These are phyloP conservation scores for Kwoniella shivajii DNA, from an alignment of 1,284 basidiomycete genomes.

Conservation along the genomic window DNA sequence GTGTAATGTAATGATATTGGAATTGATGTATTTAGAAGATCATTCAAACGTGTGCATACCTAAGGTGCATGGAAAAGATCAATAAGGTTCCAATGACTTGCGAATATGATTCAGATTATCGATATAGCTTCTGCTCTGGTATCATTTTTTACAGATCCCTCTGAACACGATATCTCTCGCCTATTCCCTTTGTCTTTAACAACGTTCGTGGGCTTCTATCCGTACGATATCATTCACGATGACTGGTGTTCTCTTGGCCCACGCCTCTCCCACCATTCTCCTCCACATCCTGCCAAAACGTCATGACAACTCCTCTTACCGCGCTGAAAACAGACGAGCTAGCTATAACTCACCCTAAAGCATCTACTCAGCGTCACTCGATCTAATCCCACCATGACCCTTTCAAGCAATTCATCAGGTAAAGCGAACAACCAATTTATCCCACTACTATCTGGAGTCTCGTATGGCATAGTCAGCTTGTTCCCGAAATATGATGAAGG, in stretches of 20 bases:
- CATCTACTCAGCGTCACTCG: slow-evolving; percentile 32
- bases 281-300: no score
- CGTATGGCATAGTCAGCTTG: slow-evolving; percentile 23
- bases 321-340: background rate
- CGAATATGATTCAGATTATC: background rate
- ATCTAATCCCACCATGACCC: slow-evolving; percentile 35
- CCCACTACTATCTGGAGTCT: slow-evolving; percentile 28
- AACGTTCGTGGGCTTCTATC: no score
- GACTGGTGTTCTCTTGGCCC: no score
- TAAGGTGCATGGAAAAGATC: slow-evolving; percentile 8
- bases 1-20: slow-evolving; percentile 70
- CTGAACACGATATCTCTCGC: no score
- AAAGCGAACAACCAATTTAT: slow-evolving; percentile 28
- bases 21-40: slow-evolving; percentile 35
- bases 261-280: no score
- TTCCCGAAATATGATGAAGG: background rate
- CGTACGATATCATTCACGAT: no score
- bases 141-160: no score
- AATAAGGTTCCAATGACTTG: background rate
- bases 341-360: slow-evolving; percentile 21
- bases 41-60: slow-evolving; percentile 42
- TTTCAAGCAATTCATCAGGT: slow-evolving; percentile 40
- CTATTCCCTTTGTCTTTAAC: no score
- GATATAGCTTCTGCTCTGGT: no score
- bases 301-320: no score